phyloP scores from a whole-genome alignment of 2,329 filamentous ascomycete species.

The Botrytis byssoidea region DNA sequence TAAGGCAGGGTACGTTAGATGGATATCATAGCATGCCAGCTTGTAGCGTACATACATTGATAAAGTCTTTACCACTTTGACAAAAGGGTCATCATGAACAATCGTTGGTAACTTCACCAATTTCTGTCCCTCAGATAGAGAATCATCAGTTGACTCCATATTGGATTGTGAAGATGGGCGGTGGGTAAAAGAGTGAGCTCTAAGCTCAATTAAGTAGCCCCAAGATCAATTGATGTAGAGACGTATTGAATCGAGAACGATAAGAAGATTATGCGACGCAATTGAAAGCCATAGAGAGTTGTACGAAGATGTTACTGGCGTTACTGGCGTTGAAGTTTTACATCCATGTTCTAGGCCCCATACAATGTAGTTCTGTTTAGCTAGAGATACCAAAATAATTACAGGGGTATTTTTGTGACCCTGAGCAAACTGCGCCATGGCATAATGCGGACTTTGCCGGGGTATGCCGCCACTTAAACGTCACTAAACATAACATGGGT shows the following conservation, averaged over 20 bases:
- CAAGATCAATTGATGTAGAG: no score
- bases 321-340: background rate
- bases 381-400: background rate
- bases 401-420: constrained; percentile 4
- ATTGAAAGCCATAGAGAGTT: constrained; percentile 1
- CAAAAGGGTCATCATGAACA: constrained; percentile 57
- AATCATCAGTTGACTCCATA: background rate
- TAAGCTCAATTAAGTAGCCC: background rate
- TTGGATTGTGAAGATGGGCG: no score
- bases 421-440: background rate
- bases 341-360: constrained; percentile 1
- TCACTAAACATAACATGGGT: constrained; percentile 8
- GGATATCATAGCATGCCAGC: background rate
- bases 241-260: background rate
- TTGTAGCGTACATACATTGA: constrained; percentile 48
- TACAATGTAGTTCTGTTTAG: background rate
- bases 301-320: background rate
- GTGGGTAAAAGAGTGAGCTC: no score
- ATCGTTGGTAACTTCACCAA: constrained; percentile 53
- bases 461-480: constrained; percentile 11
- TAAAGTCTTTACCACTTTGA: constrained; percentile 64
- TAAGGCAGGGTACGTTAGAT: constrained; percentile 19
- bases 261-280: background rate
- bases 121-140: background rate
- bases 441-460: background rate